Base-by-base conservation (phyloP, 2,329 filamentous ascomycete genomes). In the Trichophyton verrucosum region DNA sequence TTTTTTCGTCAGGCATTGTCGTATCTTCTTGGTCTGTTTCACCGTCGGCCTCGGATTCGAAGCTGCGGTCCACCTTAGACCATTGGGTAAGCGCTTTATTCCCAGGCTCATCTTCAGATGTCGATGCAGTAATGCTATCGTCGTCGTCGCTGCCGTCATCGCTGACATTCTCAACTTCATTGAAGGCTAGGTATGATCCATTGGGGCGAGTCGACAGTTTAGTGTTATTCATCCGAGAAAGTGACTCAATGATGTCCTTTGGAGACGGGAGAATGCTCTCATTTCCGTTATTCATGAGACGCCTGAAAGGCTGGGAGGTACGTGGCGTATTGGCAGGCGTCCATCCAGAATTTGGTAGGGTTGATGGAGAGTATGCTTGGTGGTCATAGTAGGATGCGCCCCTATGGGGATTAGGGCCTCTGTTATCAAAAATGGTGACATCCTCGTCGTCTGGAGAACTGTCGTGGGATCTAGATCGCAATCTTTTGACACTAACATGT, bases 311-410 rank as follows among this genome's bases (percentile, higher is more conserved):
- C 22, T 66, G 62, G 1, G 63, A 61, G 58, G 69, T 70, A 22
- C 71, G 68, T 2, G 74, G 73, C 2, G 69, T 69, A 57, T 80
- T 80, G 57, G 77, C 68, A 0, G 76, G 72, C 1, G 72, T 77
- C 63, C 56, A 59, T 40, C 62, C 58, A 33, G 36, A 46, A 57
- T 49, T 46, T 24, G 27, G 56, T 24, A 24, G 27, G 30, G 33
- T 36, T 3, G 42, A 51, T 7, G 56, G 61, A 7, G 63, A 61
- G 15, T 40, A 53, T 20, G 51, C 22, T 20, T 42, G 58, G 30
- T 57, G 56, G 30, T 27, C 13, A 42, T 59, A 57, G 17, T 55
- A 55, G 2, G 27, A 55, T 2, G 27, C 3, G 17, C 11, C 27
- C 30, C 20, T 27, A 15, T 38, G 27, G 15, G 15, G 9, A 53